A percentile compares a stretch with the other conserved stretches of the same genome.
These are phyloP conservation scores for Cercospora berteroae DNA, from an alignment of 2,329 filamentous ascomycete genomes.

Conservation along the genomic window DNA sequence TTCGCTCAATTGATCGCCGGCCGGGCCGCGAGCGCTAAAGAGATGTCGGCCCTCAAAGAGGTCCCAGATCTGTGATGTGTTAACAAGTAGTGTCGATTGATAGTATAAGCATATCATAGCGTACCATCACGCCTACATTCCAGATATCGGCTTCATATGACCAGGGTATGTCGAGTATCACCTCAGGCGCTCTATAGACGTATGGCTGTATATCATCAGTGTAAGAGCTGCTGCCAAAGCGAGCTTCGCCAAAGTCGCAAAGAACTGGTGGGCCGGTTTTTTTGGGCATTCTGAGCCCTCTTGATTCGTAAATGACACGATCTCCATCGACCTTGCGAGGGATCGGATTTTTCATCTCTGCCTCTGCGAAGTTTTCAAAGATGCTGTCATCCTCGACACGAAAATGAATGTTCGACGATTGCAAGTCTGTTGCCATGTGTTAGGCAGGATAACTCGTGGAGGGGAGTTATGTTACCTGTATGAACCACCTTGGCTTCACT, in stretches of 20 bases:
- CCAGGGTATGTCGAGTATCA: constrained; percentile 39
- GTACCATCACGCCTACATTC: constrained; percentile 41
- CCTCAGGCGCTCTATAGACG: constrained; percentile 40
- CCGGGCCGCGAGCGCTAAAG: constrained; percentile 32
- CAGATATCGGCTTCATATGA: constrained; percentile 40
- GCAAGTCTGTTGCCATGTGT: constrained; percentile 22
- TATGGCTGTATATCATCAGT: constrained; percentile 37
- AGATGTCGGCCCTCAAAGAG: constrained; percentile 38
- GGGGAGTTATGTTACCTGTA: neutral
- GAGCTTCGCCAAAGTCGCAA: constrained; percentile 28
- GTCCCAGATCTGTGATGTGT: constrained; percentile 36
- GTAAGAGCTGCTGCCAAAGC: constrained; percentile 18
- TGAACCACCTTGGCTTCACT: constrained; percentile 1
- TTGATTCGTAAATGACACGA: constrained; percentile 24
- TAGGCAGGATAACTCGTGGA: neutral
- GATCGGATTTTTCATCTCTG: constrained; percentile 20
- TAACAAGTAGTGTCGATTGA: constrained; percentile 18
- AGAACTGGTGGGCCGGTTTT: constrained; percentile 13
- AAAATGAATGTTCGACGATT: constrained; percentile 26
- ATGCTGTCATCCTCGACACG: constrained; percentile 24
- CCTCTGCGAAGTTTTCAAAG: constrained; percentile 19
- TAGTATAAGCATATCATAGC: too few relatives aligned
- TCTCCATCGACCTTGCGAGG: constrained; percentile 22
- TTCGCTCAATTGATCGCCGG: constrained; percentile 8
- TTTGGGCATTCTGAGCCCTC: constrained; percentile 19